Percentiles rank a stretch among this genome's conserved stretches.
Conservation (phyloP, 2,329 filamentous ascomycete genomes). For the Claviceps sp. region DNA sequence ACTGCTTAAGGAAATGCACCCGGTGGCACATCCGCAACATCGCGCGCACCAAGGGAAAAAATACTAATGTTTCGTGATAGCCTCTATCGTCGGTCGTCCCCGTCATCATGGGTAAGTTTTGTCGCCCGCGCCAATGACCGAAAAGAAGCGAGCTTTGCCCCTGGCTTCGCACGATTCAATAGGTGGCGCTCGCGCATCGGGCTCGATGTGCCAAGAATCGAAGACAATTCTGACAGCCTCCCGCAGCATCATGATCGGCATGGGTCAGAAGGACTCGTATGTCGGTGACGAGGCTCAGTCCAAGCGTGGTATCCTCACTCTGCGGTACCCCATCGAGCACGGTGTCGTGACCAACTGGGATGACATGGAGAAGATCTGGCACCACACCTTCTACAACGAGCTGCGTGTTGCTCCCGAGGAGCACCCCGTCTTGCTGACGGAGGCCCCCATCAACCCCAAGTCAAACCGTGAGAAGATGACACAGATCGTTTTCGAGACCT, state of each 20-base stretch:
- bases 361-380: conserved; percentile 99
- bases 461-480: conserved; percentile 99
- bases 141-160: not conserved
- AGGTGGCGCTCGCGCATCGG: not conserved
- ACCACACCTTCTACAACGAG: conserved; percentile 99
- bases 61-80: conserved; percentile 38
- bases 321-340: conserved; percentile 99
- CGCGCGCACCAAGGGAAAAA: conserved; percentile 2
- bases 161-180: not conserved
- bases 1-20: conserved; percentile 1
- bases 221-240: conserved; percentile 8
- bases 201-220: not conserved
- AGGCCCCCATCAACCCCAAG: conserved; percentile 99
- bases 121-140: not conserved
- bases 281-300: conserved; percentile 99
- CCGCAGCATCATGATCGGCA: conserved; percentile 98
- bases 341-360: conserved; percentile 99
- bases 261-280: conserved; percentile 99
- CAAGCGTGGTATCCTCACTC: conserved; percentile 99
- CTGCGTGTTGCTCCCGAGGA: conserved; percentile 99
- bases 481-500: conserved; percentile 99
- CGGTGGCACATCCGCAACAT: not conserved
- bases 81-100: conserved; percentile 98
- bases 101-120: conserved; percentile 92
- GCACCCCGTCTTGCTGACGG: conserved; percentile 97